These are phyloP conservation scores for Starmerella geochares DNA, from an alignment of 805 yeast species.

Conservation along the genomic window DNA sequence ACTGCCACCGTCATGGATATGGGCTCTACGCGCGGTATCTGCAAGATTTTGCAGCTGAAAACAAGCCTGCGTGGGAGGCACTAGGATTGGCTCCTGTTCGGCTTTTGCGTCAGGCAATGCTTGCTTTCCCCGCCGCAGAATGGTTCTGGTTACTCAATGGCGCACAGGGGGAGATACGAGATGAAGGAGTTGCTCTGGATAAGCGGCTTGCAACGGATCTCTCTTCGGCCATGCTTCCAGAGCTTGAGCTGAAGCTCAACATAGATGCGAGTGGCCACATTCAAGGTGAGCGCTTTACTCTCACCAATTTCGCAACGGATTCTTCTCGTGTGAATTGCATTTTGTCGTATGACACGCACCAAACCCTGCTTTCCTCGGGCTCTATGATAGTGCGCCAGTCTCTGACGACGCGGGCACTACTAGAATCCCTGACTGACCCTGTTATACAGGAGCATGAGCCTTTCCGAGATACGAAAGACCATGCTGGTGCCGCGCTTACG, in stretches of 20 bases:
- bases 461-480: slow-evolving; percentile 4
- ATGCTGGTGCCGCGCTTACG: slow-evolving; percentile 15
- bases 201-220: background rate
- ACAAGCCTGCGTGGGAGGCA: slow-evolving; percentile 26
- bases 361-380: slow-evolving; percentile 2
- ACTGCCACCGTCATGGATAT: slow-evolving; percentile 62
- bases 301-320: slow-evolving; percentile 2
- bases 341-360: background rate
- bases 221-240: background rate
- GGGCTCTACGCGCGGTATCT: slow-evolving; percentile 74
- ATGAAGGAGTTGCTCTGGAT: background rate
- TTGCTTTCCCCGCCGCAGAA: slow-evolving; percentile 73
- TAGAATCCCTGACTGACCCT: slow-evolving; percentile 12
- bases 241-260: slow-evolving; percentile 1
- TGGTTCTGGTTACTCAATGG: slow-evolving; percentile 77
- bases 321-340: background rate
- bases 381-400: slow-evolving; percentile 7
- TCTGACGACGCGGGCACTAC: background rate
- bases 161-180: slow-evolving; percentile 38
- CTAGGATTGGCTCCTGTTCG: slow-evolving; percentile 48
- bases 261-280: background rate
- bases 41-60: slow-evolving; percentile 52
- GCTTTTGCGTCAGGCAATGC: slow-evolving; percentile 71
- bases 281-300: background rate
- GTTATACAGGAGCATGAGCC: slow-evolving; percentile 9